Evolutionary conservation across 352 stramenopile genomes (phyloP).

Genomic region (Proteromonas lacertae): DNA sequence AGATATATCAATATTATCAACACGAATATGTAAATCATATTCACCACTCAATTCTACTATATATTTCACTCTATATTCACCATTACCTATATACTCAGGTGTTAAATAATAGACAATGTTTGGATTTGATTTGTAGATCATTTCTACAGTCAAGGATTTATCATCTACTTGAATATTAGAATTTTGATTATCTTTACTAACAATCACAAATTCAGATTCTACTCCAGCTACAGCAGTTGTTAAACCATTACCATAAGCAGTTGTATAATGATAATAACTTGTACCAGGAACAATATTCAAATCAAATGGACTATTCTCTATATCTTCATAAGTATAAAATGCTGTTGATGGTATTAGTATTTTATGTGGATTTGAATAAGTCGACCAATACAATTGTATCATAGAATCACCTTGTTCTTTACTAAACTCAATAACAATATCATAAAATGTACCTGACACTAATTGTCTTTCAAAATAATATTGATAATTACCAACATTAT

Average conservation of each 20-base stretch:
- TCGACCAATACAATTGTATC: constrained; percentile 52
- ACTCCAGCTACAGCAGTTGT: constrained; percentile 32
- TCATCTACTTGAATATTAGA: constrained; percentile 27
- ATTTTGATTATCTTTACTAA: constrained; percentile 51
- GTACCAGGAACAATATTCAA: constrained; percentile 47
- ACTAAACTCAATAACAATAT: constrained; percentile 68
- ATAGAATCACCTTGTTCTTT: constrained; percentile 49
- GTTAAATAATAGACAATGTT: constrained; percentile 9
- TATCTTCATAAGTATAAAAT: constrained; percentile 49
- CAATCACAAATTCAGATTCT: constrained; percentile 45
- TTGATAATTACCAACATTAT: background rate
- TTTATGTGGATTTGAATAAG: constrained; percentile 37
- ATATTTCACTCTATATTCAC: constrained; percentile 55
- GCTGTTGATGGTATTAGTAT: constrained; percentile 29
- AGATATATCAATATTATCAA: constrained; percentile 63
- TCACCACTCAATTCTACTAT: constrained; percentile 27
- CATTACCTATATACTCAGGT: constrained; percentile 40
- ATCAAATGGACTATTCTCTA: constrained; percentile 56
- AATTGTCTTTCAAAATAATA: too few species aligned
- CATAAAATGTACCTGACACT: constrained; percentile 34
- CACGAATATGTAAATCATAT: constrained; percentile 56
- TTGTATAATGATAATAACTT: constrained; percentile 70
- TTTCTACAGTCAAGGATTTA: constrained; percentile 27
- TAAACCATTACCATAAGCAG: constrained; percentile 35
- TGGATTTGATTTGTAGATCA: constrained; percentile 10